These are phyloP conservation scores for Tulasnella sp. DNA, from an alignment of 768 basidiomycete species.

Conservation along the genomic window DNA sequence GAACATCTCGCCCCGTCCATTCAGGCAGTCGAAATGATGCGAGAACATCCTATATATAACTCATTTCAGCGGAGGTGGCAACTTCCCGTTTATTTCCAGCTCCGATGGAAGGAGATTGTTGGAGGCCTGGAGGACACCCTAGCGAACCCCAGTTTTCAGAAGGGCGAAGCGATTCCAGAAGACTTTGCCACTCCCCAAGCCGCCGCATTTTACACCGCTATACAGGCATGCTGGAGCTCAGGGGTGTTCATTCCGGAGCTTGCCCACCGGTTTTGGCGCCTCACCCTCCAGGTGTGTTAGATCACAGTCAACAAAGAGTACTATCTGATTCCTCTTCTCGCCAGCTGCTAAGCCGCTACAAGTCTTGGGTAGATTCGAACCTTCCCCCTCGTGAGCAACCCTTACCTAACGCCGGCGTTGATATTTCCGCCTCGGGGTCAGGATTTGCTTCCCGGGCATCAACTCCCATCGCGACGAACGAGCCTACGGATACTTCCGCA, in stretches of 20 bases:
- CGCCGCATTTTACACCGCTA: constrained; percentile 63
- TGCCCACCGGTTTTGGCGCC: constrained; percentile 80
- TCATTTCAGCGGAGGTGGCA: constrained; percentile 89
- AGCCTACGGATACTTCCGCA: constrained; percentile 48
- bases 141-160: constrained; percentile 26
- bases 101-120: constrained; percentile 94
- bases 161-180: constrained; percentile 14
- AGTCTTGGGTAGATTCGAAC: constrained; percentile 64
- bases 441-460: background rate
- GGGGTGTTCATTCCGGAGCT: constrained; percentile 82
- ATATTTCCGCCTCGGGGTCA: background rate
- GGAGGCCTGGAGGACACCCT: constrained; percentile 68
- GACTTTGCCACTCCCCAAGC: constrained; percentile 57
- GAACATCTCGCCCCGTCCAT: constrained; percentile 78
- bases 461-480: background rate
- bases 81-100: constrained; percentile 92
- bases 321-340: background rate
- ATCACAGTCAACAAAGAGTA: background rate
- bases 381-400: constrained; percentile 44
- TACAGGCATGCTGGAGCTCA: constrained; percentile 79
- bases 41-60: constrained; percentile 61
- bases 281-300: constrained; percentile 74
- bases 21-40: constrained; percentile 64
- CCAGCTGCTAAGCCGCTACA: constrained; percentile 77
- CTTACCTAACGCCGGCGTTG: constrained; percentile 24